phyloP scores from a whole-genome alignment of 768 basidiomycete species.

The Rhodotorula kratochvilovae region DNA sequence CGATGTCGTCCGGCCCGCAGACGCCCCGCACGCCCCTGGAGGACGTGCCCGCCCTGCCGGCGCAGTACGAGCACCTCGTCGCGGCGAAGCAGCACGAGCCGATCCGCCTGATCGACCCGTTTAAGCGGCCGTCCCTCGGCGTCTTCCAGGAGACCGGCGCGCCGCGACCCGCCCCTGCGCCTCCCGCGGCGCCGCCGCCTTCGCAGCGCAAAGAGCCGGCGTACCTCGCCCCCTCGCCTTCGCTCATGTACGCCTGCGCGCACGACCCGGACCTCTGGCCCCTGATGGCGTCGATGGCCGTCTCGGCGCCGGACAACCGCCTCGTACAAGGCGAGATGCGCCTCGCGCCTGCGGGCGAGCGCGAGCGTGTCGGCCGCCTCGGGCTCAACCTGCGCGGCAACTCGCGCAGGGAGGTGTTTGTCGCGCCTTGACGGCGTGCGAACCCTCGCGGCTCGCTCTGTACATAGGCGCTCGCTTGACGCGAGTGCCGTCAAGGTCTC shows the following conservation, averaged over 20 bases:
- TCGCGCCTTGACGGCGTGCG: not conserved
- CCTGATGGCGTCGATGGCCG: not conserved
- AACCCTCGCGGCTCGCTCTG: not conserved
- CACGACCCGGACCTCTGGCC: constrained; percentile 22
- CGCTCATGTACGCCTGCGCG: constrained; percentile 7
- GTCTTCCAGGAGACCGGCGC: not conserved
- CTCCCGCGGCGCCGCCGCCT: too few species aligned
- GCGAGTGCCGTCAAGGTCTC: too few species aligned
- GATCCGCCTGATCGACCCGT: not conserved
- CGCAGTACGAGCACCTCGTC: not conserved
- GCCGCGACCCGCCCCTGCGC: too few species aligned
- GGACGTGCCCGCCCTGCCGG: not conserved
- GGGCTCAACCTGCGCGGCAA: not conserved
- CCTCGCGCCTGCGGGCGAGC: not conserved
- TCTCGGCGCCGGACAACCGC: not conserved
- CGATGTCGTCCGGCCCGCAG: not conserved
- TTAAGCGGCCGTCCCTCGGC: not conserved
- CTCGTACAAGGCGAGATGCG: not conserved
- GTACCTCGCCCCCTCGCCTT: constrained; percentile 6
- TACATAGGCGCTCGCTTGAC: not conserved
- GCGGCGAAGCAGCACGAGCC: not conserved
- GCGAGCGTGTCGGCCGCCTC: not conserved
- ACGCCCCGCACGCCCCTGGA: not conserved
- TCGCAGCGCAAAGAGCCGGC: too few species aligned
- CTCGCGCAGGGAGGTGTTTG: not conserved